phyloP scores from a whole-genome alignment of 2,329 filamentous ascomycete species.

The Ramichloridium luteum region DNA sequence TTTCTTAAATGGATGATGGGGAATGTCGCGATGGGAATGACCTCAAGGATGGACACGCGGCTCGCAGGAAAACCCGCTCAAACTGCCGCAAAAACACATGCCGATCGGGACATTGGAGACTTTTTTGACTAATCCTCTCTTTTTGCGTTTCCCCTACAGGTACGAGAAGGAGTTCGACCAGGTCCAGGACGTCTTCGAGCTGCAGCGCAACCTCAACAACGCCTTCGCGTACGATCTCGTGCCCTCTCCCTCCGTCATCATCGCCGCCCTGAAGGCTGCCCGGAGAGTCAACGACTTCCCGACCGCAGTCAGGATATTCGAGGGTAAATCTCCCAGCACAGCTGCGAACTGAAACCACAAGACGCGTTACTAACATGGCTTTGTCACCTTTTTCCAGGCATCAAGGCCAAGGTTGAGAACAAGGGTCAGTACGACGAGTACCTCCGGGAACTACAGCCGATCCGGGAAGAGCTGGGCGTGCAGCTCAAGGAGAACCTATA shows the following conservation, averaged over 20 bases:
- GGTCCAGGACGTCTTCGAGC: constrained; percentile 98
- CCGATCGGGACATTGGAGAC: background rate
- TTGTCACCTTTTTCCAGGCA: constrained; percentile 48
- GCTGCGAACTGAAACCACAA: too few relatives aligned
- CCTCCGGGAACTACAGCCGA: constrained; percentile 79
- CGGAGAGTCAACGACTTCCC: constrained; percentile 97
- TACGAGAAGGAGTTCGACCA: constrained; percentile 98
- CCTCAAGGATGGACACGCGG: background rate
- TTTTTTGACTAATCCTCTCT: too few relatives aligned
- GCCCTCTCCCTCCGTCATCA: constrained; percentile 80
- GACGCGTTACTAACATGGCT: constrained; percentile 4
- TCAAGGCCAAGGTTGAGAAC: constrained; percentile 99
- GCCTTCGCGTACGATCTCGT: constrained; percentile 99
- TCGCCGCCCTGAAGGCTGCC: constrained; percentile 83
- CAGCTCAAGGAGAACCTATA: constrained; percentile 86
- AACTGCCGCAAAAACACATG: background rate
- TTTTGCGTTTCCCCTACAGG: too few relatives aligned
- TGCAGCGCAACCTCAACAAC: constrained; percentile 96
- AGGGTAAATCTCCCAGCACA: constrained; percentile 50
- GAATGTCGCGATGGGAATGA: background rate
- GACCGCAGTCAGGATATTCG: constrained; percentile 94
- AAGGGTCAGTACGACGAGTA: constrained; percentile 94
- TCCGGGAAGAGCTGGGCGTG: constrained; percentile 89
- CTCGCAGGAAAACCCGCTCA: background rate
- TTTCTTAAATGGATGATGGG: background rate